Evolutionary conservation across 192 early-diverging fungal species (phyloP), one percentile per base, ranked within the genome.

Genomic region (Coemansia sp.): DNA sequence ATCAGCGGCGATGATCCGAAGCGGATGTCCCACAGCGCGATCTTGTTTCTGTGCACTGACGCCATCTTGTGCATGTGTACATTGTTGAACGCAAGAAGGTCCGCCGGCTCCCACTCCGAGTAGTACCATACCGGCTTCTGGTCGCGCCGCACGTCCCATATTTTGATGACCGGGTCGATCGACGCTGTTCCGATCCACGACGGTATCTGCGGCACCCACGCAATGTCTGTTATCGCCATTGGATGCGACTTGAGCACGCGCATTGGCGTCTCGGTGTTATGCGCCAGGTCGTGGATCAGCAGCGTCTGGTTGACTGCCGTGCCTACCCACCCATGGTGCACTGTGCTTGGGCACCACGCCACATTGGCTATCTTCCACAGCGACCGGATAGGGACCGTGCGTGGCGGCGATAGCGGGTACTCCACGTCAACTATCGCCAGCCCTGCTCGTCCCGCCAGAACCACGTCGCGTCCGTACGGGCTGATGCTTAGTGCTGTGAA

Each of bases 51-150:
- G 59, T 82, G 79, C 10, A 61, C 79, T 0, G 74, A 63, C 3
- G 79, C 79, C 79, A 82, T 46, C 65, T 60, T 70, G 48, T 67
- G 61, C 59, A 61, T 68, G 15, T 71, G 64, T 0, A 70, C 65
- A 23, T 73, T 70, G 62, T 69, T 74, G 40, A 82, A 82, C 50
- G 74, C 69, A 3, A 76, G 54, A 17, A 64, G 34, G 25, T 76
- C 71, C 3, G 74, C 70, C 20, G 74, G 57, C 69, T 82, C 79
- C 79, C 79, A 82, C 42, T 70, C 59, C 23, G 71, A 65, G 38
- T 70, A 76, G 45, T 71, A 74, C 79, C 79, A 82, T 36, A 82
- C 71, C 1, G 79, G 79, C 62, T 76, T 73, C 41, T 73, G 67
- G 59, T 76, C 75, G 1, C 67, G 50, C 3, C 79, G 63, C 10